Base-by-base conservation (phyloP, 2,329 filamentous ascomycete genomes). In the Pyrenophora tritici-repentis region DNA sequence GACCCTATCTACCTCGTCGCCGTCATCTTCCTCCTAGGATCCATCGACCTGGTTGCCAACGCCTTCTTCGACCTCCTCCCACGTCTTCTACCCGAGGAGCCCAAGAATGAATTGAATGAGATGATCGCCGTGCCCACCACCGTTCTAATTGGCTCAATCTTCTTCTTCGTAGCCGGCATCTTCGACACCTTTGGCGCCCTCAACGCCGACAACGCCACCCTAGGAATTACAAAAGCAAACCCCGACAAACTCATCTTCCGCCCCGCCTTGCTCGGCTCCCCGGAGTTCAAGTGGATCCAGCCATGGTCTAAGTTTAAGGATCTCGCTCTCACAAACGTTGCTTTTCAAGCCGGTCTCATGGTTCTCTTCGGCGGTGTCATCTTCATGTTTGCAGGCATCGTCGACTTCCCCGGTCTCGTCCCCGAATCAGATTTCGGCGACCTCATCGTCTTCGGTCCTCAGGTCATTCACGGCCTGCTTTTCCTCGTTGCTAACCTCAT, bases 1-100 rank as follows among this genome's bases (percentile, higher is more conserved):
- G 66, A 70, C 40, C 65, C 65, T 2, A 66, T 61, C 26, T 70
- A 61, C 39, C 61, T 70, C 8, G 66, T 70, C 2, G 63, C 66
- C 5, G 42, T 70, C 14, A 46, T 63, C 8, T 68, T 70, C 32
- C 45, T 54, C 3, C 12, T 63, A 13, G 66, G 66, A 0, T 64
- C 60, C 7, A 40, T 68, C 8, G 63, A 61, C 22, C 57, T 70
- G 1, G 58, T 63, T 6, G 59, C 67, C 31, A 64, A 68, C 46
- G 62, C 64, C 4, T 63, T 63, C 49, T 63, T 70, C 50, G 65
- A 66, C 14, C 56, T 69, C 0, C 39, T 68, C 1, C 64, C 63
- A 3, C 59, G 35, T 4, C 33, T 55, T 0, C 41, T 52, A 1
- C 53, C 55, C 0, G n/a, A 50, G 16, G 40, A 29, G 10, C 26